Conservation (phyloP, 441 rosid species). For the Brassica balearica region DNA sequence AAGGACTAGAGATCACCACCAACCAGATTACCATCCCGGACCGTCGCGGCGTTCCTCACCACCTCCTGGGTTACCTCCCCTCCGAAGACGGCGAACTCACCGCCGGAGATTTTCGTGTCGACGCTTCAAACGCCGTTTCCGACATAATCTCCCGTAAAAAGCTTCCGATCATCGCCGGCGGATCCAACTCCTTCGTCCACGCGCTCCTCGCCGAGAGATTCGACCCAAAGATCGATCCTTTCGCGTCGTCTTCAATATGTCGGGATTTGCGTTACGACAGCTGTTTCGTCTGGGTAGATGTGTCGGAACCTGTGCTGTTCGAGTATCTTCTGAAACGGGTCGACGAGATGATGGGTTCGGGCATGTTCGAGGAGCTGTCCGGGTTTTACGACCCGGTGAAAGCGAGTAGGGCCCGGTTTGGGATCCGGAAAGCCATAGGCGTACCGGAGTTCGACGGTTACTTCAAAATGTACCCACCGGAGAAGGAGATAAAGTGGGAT, state of each 20-base stretch:
- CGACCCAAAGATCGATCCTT: conserved; percentile 58
- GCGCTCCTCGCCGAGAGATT: conserved; percentile 67
- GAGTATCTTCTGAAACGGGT: conserved; percentile 68
- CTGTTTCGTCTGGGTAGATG: conserved; percentile 88
- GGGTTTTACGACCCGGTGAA: conserved; percentile 52
- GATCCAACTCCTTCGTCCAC: conserved; percentile 84
- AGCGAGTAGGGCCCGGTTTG: conserved; percentile 45
- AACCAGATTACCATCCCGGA: conserved; percentile 70
- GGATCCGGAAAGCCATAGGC: conserved; percentile 80
- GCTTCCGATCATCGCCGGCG: conserved; percentile 80
- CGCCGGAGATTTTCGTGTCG: conserved; percentile 56
- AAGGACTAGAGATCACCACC: conserved; percentile 78
- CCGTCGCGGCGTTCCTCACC: conserved; percentile 70
- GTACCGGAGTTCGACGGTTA: conserved; percentile 79
- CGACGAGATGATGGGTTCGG: conserved; percentile 85
- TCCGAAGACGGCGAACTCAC: conserved; percentile 57
- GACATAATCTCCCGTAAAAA: conserved; percentile 51
- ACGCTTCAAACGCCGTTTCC: conserved; percentile 50
- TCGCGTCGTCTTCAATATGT: conserved; percentile 44
- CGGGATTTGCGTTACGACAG: conserved; percentile 68
- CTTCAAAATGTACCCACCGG: conserved; percentile 57
- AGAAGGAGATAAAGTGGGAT: conserved; percentile 38
- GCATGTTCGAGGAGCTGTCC: conserved; percentile 78
- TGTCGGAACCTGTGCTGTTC: conserved; percentile 56
- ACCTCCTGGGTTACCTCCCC: conserved; percentile 62